Base-by-base conservation (phyloP, 768 basidiomycete species). In the Boletus vermiculosoides region DNA sequence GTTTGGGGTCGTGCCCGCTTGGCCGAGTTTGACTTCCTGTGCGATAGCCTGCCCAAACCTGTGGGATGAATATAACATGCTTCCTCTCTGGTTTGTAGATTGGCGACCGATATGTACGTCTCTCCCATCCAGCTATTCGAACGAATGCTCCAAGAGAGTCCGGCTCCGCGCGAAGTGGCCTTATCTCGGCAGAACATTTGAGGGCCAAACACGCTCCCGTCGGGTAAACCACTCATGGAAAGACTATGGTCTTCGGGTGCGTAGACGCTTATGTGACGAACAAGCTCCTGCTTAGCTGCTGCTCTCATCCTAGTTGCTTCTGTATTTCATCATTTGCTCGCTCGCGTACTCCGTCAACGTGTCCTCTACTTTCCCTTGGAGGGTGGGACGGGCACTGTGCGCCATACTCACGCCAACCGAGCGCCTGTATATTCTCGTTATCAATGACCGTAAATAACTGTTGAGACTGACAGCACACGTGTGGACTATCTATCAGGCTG, bases 51-150 rank as follows among this genome's bases (percentile, higher is more conserved):
- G 12, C 31, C 25, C 45, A 49, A 45, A n/a, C 42, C 40, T 52
- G 45, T 56, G 56, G 55, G 42, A 62, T 25, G 45, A 45, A 39
- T 12, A 51, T 50, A 18, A 13, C 30, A 34, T 20, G 18, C 46
- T 52, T 51, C 34, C 41, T 20, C 47, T 23, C 50, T 25, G 28
- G 20, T 44, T 20, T 18, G 52, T 15, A 2, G 37, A 41, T 39
- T 31, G 51, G 6, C 10, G 23, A 22, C 45, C 30, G 23, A 55
- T 13, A 25, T 37, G 48, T 36, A 15, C 18, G 16, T 45, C 50
- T 36, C 48, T 50, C 37, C 12, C 31, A 18, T 58, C 22, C 28
- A 37, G 23, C n/a, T 22, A 23, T 12, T 39, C 50, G 25, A 30
- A 20, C 18, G 20, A 18, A 8, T 28, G 16, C 16, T 40, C 31